These are phyloP conservation scores for Nemania serpens DNA, from an alignment of 2,329 filamentous ascomycete genomes.

Conservation along the genomic window DNA sequence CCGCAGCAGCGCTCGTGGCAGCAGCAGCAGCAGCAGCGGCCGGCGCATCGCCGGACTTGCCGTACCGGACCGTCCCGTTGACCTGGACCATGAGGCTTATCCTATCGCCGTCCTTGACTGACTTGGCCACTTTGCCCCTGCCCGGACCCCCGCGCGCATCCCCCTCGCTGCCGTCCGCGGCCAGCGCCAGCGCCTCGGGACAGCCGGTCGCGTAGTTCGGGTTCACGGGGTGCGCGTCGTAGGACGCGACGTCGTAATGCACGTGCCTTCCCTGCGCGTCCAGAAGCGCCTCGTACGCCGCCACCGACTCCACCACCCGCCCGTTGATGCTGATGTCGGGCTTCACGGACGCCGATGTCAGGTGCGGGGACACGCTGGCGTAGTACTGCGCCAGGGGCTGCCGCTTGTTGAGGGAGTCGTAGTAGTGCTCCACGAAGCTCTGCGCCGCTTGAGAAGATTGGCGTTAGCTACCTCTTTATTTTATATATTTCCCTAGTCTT, in stretches of 20 bases:
- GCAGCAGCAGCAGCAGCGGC: not conserved
- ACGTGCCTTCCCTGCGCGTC: constrained; percentile 57
- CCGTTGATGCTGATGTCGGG: constrained; percentile 83
- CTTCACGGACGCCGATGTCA: constrained; percentile 53
- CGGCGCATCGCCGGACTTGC: constrained; percentile 43
- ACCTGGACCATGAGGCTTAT: constrained; percentile 76
- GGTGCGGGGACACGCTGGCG: constrained; percentile 60
- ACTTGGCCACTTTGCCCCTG: constrained; percentile 27
- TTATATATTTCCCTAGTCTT: not conserved
- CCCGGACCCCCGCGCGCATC: constrained; percentile 19
- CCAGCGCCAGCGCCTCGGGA: constrained; percentile 46
- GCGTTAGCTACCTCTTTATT: constrained; percentile 4
- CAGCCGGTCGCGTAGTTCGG: constrained; percentile 63
- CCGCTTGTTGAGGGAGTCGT: constrained; percentile 70
- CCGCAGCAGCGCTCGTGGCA: not conserved
- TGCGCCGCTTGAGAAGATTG: constrained; percentile 62
- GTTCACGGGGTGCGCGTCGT: constrained; percentile 80
- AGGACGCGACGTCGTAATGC: constrained; percentile 74
- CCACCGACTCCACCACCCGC: constrained; percentile 61
- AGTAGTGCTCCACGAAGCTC: constrained; percentile 74
- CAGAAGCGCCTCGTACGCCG: constrained; percentile 71
- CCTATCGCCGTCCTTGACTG: constrained; percentile 53
- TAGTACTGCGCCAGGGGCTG: constrained; percentile 71
- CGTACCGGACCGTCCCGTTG: constrained; percentile 40
- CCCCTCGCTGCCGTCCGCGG: not conserved